Evolutionary conservation across 345 rosid genomes (phyloP).

Genomic region (Xanthoceras sorbifolium): DNA sequence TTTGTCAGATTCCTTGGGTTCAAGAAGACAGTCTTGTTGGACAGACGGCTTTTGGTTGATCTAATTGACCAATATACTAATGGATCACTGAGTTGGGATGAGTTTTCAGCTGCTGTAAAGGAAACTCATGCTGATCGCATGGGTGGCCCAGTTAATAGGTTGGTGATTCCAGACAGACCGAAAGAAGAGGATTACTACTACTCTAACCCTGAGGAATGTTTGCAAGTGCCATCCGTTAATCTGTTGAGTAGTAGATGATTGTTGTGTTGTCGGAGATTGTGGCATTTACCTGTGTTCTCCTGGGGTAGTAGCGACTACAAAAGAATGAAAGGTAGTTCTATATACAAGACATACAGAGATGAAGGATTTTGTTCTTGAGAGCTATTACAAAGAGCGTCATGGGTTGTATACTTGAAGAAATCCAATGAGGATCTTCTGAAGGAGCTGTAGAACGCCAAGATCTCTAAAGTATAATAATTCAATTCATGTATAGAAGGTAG

Average conservation of each 20-base stretch:
- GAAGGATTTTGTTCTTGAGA: constrained; percentile 20
- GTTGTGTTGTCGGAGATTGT: constrained; percentile 13
- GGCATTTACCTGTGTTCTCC: constrained; percentile 14
- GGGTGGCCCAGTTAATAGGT: constrained; percentile 66
- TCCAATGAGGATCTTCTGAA: constrained; percentile 24
- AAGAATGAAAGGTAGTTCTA: constrained; percentile 26
- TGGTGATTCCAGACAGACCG: constrained; percentile 74
- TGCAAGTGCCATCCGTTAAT: constrained; percentile 48
- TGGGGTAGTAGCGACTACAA: constrained; percentile 24
- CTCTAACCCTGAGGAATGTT: constrained; percentile 93
- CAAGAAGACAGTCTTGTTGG: constrained; percentile 82
- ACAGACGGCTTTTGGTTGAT: constrained; percentile 74
- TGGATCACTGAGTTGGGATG: constrained; percentile 77
- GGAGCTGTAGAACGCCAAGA: constrained; percentile 19
- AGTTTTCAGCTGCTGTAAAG: constrained; percentile 75
- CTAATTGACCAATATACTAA: constrained; percentile 70
- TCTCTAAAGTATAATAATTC: constrained; percentile 33
- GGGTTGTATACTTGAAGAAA: constrained; percentile 15
- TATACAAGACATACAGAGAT: background rate
- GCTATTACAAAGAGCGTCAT: constrained; percentile 14
- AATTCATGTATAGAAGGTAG: constrained; percentile 45
- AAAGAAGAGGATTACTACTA: constrained; percentile 96
- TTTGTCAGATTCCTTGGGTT: constrained; percentile 72
- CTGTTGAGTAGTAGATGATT: constrained; percentile 43
- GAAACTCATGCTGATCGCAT: constrained; percentile 64